Evolutionary conservation across 192 early-diverging fungal genomes (phyloP).

Genomic region (Backusella liffmaniae): DNA sequence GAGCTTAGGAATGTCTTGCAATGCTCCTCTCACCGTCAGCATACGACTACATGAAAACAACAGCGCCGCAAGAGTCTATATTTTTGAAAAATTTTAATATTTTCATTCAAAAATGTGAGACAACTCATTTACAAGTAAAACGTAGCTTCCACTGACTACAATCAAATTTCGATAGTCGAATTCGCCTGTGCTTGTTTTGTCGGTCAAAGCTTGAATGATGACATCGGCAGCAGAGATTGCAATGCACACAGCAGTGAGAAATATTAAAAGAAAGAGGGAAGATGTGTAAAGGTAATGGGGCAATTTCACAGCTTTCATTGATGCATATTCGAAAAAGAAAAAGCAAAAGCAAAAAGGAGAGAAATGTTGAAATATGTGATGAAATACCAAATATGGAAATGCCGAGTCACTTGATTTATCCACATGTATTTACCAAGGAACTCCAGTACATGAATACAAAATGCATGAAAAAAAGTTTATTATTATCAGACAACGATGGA

Average conservation of each 20-base stretch:
- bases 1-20: constrained; percentile 52
- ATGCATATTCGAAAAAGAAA: not conserved
- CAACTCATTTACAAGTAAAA: constrained; percentile 38
- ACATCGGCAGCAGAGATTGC: constrained; percentile 52
- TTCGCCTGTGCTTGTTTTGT: constrained; percentile 22
- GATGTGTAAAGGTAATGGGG: constrained; percentile 25
- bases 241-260: constrained; percentile 41
- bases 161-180: constrained; percentile 47
- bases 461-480: not conserved
- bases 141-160: constrained; percentile 50
- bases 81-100: not conserved
- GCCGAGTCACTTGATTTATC: not conserved
- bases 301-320: constrained; percentile 13
- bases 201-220: constrained; percentile 50
- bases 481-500: too few species aligned
- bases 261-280: constrained; percentile 34
- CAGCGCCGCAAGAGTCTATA: constrained; percentile 45
- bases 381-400: not conserved
- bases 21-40: constrained; percentile 43
- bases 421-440: not conserved
- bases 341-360: not conserved
- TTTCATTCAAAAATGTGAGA: not conserved
- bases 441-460: not conserved
- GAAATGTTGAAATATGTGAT: not conserved
- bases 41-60: constrained; percentile 52